Base-by-base conservation (phyloP, 2,329 filamentous ascomycete genomes). In the Alternaria infectoria region DNA sequence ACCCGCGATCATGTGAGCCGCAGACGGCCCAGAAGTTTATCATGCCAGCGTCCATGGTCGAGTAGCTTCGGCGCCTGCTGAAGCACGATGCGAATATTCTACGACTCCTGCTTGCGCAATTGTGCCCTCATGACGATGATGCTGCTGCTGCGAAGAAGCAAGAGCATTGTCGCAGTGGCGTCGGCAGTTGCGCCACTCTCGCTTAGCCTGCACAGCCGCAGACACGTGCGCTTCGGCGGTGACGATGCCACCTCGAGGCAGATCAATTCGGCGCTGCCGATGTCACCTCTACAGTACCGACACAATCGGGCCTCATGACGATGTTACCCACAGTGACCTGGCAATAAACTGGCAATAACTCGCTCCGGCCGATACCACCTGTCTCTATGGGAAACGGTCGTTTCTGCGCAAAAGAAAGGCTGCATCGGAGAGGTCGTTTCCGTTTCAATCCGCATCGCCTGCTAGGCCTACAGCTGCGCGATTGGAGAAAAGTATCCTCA, bases 31-130 rank as follows among this genome's bases (percentile, higher is more conserved):
- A 71, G 69, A 67, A 57, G 67, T 66, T 68, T 54, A 62, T 58
- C 62, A 63, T 60, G 61, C 63, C 56, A 64, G 65, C 62, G 61
- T 68, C 36, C 69, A 65, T 70, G 50, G 70, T 69, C 70, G 70
- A 76, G 74, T 76, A 75, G 73, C 69, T 72, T 59, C 59, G 71
- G 77, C 77, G 77, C 76, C 62, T 79, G 71, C 76, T 78, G 76
- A 75, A 74, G 72, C 74, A 74, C 47, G 55, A 61, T 62, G 61
- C 50, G 54, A 64, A 64, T 49, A 36, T 49, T 57, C 59, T 44
- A 65, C 56, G 60, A 62, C 44, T 66, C 56, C 54, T 69, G 65
- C 57, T 61, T 66, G 64, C 62, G 69, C 69, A 63, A 61, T 57
- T 30, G 47, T 45, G 57, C 57, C 12, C 59, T 32, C 23, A 65